Evolutionary conservation across 192 early-diverging fungal species (phyloP), one percentile per base, ranked within the genome.

Genomic region (Coemansia sp.): DNA sequence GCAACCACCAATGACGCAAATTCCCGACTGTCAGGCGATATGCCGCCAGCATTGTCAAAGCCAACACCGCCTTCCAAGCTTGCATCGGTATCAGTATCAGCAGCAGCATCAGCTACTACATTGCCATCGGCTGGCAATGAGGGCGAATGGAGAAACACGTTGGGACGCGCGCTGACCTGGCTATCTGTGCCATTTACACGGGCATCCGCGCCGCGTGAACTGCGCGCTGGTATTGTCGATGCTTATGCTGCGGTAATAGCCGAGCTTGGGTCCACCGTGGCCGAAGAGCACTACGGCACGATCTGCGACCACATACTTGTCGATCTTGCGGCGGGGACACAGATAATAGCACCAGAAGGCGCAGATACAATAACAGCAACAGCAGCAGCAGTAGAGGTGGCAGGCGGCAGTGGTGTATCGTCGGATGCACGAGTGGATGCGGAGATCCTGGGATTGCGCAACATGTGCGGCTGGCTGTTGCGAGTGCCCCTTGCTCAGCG

Each of bases 161-260:
- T 93, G 23, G 86, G 83, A 5, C 91, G 92, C 40, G 91, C 92
- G 64, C 74, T 99, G 18, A 39, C 49, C 18, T 79, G 92, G 60
- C 84, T 99, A 8, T 87, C 87, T 0, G 61, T 45, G 4, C 71
- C 85, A 4, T 94, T 92, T 70, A 77, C 80, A 41, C 85, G 87
- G 12, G 63, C 85, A 9, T 87, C 87, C 23, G 75, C 87, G 0
- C 85, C 92, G 1, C 84, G 87, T 11, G 93, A 96, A 43, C 79
- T 87, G 12, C 86, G 91, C 0, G 84, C 92, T 0, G 95, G 92
- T 13, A 84, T 97, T 2, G 73, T 94, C 12, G 92, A 96, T 67
- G 83, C 89, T 6, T 96, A 95, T 78, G 86, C 90, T 0, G 81
- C 86, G 2, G 65, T 95, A 3, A 89, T 94, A 52, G 77, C 87